phyloP scores from a whole-genome alignment of 164 flowering plant genomes.

The Stephania japonica region DNA sequence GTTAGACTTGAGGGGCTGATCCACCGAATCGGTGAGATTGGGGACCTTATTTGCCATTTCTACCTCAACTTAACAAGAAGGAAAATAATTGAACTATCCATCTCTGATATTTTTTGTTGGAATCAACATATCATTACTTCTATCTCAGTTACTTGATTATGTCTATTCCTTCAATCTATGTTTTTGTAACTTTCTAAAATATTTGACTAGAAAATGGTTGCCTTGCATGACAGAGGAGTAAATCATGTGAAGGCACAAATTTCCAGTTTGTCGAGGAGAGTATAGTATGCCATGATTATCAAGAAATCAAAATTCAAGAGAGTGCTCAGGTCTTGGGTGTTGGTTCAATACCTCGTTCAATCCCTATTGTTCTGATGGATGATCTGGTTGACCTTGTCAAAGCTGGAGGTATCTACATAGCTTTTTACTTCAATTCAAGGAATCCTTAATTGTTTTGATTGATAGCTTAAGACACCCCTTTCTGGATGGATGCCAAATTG shows the following conservation, averaged over 20 bases:
- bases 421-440: background rate
- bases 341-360: slow-evolving; percentile 97
- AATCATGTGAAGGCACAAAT: slow-evolving; percentile 59
- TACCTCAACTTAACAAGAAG: background rate
- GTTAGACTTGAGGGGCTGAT: too few relatives aligned
- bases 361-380: slow-evolving; percentile 71
- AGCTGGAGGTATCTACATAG: slow-evolving; percentile 67
- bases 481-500: background rate
- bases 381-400: slow-evolving; percentile 96
- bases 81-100: background rate
- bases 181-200: slow-evolving; percentile 1
- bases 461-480: background rate
- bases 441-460: background rate
- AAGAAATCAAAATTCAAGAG: slow-evolving; percentile 98
- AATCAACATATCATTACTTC: background rate
- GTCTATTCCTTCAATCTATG: background rate
- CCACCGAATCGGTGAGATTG: too few relatives aligned
- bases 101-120: background rate
- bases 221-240: slow-evolving; percentile 37
- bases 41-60: too few relatives aligned
- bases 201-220: slow-evolving; percentile 11
- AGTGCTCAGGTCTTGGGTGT: slow-evolving; percentile 82
- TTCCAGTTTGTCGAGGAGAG: slow-evolving; percentile 59
- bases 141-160: background rate
- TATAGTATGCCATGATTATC: slow-evolving; percentile 80